Percentiles rank a stretch among this genome's conserved stretches.
Evolutionary conservation across 768 basidiomycete genomes (phyloP).

Genomic region (Pisolithus sp.): DNA sequence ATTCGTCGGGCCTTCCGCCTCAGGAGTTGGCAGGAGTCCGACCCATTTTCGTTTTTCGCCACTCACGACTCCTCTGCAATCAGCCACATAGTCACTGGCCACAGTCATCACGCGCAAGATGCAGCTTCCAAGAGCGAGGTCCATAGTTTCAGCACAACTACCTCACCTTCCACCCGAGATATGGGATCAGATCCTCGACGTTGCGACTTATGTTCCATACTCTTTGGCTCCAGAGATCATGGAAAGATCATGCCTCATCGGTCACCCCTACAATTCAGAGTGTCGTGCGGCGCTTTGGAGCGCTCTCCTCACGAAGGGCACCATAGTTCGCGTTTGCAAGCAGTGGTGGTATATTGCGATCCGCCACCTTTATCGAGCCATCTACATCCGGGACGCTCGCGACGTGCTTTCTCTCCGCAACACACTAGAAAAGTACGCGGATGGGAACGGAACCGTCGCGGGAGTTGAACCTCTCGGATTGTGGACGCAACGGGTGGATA

Average conservation of each 20-base stretch:
- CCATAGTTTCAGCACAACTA: conserved; percentile 24
- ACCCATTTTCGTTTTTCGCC: too few species aligned
- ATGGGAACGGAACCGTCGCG: conserved; percentile 6
- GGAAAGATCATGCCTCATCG: conserved; percentile 5
- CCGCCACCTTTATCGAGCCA: conserved; percentile 18
- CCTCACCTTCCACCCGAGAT: conserved; percentile 18
- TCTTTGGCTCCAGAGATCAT: conserved; percentile 21
- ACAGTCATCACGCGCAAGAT: too few species aligned
- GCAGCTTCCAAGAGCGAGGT: too few species aligned
- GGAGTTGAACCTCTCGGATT: conserved; percentile 13
- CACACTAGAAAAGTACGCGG: conserved; percentile 7
- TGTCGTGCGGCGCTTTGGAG: conserved; percentile 6
- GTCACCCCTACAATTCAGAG: conserved; percentile 3
- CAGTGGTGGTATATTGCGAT: conserved; percentile 23
- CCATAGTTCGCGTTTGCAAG: conserved; percentile 25
- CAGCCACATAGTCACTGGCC: too few species aligned
- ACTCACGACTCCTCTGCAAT: too few species aligned
- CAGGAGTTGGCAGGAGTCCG: too few species aligned
- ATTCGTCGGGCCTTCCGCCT: too few species aligned
- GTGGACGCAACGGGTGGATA: conserved; percentile 20
- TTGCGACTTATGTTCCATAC: conserved; percentile 14
- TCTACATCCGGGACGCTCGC: conserved; percentile 14
- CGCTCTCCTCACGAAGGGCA: conserved; percentile 20
- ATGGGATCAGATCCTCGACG: conserved; percentile 20
- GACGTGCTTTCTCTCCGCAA: conserved; percentile 14